A percentile compares a stretch with the other conserved stretches of the same genome.
Conservation (phyloP, 345 rosid genomes). For the Populus nigra region DNA sequence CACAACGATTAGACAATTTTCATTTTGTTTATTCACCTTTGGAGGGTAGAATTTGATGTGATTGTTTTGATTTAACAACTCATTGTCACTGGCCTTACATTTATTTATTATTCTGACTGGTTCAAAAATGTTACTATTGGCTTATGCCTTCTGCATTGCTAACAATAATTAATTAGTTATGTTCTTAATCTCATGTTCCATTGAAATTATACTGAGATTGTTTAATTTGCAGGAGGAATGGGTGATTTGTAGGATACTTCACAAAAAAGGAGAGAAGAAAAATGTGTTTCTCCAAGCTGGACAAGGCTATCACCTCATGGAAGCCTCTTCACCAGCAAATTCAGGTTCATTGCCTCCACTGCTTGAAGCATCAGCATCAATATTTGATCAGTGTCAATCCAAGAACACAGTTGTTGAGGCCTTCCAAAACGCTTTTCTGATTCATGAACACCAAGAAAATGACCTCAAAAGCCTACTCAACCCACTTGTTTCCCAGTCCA, state of each 20-base stretch:
- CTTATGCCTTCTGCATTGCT: not conserved
- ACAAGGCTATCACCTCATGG: slow-evolving; percentile 36
- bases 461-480: slow-evolving; percentile 48
- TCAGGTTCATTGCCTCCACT: slow-evolving; percentile 47
- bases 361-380: slow-evolving; percentile 42
- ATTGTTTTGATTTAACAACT: slow-evolving; percentile 43
- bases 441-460: slow-evolving; percentile 35
- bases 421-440: slow-evolving; percentile 30
- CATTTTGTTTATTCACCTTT: slow-evolving; percentile 3
- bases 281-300: slow-evolving; percentile 30
- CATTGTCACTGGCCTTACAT: not conserved
- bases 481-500: slow-evolving; percentile 38
- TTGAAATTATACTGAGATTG: not conserved
- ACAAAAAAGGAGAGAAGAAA: slow-evolving; percentile 71
- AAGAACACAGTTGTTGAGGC: slow-evolving; percentile 5
- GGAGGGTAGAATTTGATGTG: slow-evolving; percentile 40
- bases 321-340: slow-evolving; percentile 25
- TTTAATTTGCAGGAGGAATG: slow-evolving; percentile 75
- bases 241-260: slow-evolving; percentile 89
- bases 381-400: slow-evolving; percentile 34
- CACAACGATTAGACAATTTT: slow-evolving; percentile 7
- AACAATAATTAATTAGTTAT: not conserved
- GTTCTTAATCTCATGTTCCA: not conserved
- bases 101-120: not conserved
- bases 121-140: not conserved